Conservation (phyloP, 768 basidiomycete species). For the Zangia roseola region DNA sequence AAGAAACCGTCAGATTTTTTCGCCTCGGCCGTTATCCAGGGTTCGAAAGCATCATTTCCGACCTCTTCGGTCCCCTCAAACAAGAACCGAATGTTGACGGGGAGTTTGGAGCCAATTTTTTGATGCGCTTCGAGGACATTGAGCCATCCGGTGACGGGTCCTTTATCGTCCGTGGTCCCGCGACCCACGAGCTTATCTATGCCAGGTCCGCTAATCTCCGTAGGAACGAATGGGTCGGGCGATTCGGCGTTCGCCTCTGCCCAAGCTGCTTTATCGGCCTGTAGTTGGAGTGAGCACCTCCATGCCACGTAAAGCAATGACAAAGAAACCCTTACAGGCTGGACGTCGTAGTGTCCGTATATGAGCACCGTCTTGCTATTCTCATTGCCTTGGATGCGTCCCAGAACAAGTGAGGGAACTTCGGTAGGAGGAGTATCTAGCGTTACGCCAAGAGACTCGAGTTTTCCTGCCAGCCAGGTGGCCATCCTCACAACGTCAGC, state of each 20-base stretch:
- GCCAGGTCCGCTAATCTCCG: conserved; percentile 43
- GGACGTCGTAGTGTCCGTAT: no score
- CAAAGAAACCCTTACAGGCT: no score
- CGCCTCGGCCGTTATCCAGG: conserved; percentile 71
- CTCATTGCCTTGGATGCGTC: no score
- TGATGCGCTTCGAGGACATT: conserved; percentile 87
- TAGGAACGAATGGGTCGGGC: conserved; percentile 1
- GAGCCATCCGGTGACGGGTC: conserved; percentile 85
- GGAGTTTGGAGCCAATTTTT: conserved; percentile 62
- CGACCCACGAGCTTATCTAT: conserved; percentile 66
- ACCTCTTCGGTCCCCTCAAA: conserved; percentile 96
- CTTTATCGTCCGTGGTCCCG: conserved; percentile 88
- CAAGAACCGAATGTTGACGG: conserved; percentile 84
- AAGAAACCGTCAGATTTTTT: conserved; percentile 67
- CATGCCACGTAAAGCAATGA: no score
- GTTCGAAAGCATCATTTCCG: conserved; percentile 82
- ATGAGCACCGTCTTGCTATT: no score
- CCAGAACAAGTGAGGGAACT: no score
- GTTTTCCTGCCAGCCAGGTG: no score
- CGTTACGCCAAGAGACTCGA: no score
- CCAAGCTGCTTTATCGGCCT: no score
- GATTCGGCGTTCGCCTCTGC: background rate
- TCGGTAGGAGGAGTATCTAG: no score
- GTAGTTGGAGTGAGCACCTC: no score
- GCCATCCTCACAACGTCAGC: no score